Base-by-base conservation (phyloP, 768 basidiomycete genomes). In the Termitomyces sp. region DNA sequence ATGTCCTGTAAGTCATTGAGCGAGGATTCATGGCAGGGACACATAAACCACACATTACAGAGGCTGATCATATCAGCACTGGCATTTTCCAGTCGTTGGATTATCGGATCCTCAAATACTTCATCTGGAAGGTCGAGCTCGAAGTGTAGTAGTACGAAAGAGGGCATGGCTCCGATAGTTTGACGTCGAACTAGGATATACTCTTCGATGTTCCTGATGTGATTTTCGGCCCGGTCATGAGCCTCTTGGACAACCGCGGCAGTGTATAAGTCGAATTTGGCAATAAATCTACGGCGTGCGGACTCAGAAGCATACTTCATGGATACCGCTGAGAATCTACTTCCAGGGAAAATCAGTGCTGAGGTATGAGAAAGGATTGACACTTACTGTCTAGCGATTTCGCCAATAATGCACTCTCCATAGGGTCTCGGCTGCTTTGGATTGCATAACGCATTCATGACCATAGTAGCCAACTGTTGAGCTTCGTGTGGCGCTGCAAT, bases 381-480 rank as follows among this genome's bases (percentile, higher is more conserved):
- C n/a, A 68, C 76, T 44, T 60, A 81, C 79, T 75, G 68, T 41
- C 72, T 62, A 10, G 72, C 66, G 38, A 79, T 72, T 54, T 78
- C 74, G 1, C 75, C 77, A 0, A 71, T 68, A 11, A 77, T 62
- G 20, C 65, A 68, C 59, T 80, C 78, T 18, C 65, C 72, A 16
- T 45, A 50, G 4, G 71, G 75, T 2, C 75, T 72, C 6, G 70
- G 61, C 18, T 53, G 69, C 41, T 71, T 52, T 1, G 79, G 77
- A 58, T 76, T 66, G 20, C 65, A 61, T 30, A 81, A 56, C 1
- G 74, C 76, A 56, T 78, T 73, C 60, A 77, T 72, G 18, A 76
- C 68, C 7, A 74, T 65, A 16, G 71, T 63, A 0, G 68, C 74
- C 30, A 70, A 62, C 3, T 62, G 33, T 2, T 66, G 69, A 9